Evolutionary conservation across 2,329 filamentous ascomycete species (phyloP).

Genomic region (Fusarium sp.): DNA sequence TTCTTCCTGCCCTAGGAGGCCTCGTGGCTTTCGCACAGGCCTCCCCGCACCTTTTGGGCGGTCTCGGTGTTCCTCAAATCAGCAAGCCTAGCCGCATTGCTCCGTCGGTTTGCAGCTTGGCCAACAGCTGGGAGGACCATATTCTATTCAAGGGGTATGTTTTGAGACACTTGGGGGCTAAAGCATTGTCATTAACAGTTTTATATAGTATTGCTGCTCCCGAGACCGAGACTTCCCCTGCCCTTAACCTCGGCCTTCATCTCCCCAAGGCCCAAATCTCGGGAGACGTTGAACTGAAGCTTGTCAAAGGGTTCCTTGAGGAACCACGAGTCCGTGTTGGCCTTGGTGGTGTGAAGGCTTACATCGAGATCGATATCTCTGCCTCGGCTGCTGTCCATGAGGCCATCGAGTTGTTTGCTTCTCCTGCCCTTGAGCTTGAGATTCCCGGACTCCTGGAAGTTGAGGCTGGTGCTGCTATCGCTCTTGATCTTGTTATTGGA

Average conservation of each 20-base stretch:
- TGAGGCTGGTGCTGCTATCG: constrained; percentile 59
- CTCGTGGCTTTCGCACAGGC: constrained; percentile 35
- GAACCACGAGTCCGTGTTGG: constrained; percentile 57
- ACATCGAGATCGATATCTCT: constrained; percentile 61
- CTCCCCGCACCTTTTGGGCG: constrained; percentile 30
- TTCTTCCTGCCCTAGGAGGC: constrained; percentile 29
- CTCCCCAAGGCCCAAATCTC: constrained; percentile 55
- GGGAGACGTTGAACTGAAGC: constrained; percentile 59
- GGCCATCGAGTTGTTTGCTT: constrained; percentile 62
- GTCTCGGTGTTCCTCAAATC: not conserved
- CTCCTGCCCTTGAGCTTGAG: constrained; percentile 52
- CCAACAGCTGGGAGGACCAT: constrained; percentile 29
- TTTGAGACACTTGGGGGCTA: no score
- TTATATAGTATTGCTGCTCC: constrained; percentile 25
- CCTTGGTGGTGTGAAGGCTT: constrained; percentile 63
- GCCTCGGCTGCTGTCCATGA: constrained; percentile 61
- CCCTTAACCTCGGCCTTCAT: constrained; percentile 40
- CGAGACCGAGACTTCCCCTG: constrained; percentile 26
- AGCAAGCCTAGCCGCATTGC: not conserved
- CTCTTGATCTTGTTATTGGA: constrained; percentile 64
- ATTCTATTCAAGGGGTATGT: constrained; percentile 28
- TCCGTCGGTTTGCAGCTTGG: constrained; percentile 18
- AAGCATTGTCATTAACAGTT: not conserved
- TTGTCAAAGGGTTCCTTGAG: constrained; percentile 55
- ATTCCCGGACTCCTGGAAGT: constrained; percentile 52